Evolutionary conservation across 179 eudicot genomes (phyloP), one percentile per base, ranked within the genome.

Genomic region (Spergularia azorica): DNA sequence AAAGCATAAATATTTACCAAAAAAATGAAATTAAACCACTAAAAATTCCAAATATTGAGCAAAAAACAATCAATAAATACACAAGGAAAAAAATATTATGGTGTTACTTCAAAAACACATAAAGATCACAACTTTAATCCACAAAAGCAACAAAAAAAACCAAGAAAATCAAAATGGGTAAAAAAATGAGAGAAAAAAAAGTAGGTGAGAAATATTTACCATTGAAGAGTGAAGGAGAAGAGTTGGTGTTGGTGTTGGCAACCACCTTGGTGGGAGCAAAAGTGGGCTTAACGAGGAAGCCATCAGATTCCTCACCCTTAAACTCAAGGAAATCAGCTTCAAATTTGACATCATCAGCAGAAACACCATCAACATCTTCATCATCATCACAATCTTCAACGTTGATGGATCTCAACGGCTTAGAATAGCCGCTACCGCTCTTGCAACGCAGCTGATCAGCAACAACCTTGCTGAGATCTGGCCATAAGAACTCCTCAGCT

Each of bases 311-410:
- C 0, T 83, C 89, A 63, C 85, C 88, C 72, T 87, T 88, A 67
- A 92, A 95, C 15, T 82, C 84, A 56, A 70, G 83, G 79, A 90
- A 93, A 89, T 91, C 97, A 77, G 93, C 92, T 73, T 95, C 95
- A 78, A 95, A 95, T 56, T 90, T 76, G 5, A 61, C 32, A 65
- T 58, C 73, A 79, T 66, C 76, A 39, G 17, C 62, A 58, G n/a
- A 46, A 46, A 46, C 50, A 46, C 0, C 50, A 46, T 46, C 50
- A 46, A 36, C 39, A 36, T 36, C 39, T 36, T 57, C 56, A n/a
- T 77, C 90, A 79, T 81, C 91, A 79, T 78, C 83, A 11, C 83
- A 88, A 17, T 86, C 89, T 65, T 71, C 85, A 36, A 82, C 52
- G 54, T 77, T 81, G 15, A 81, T 61, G 65, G 92, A 86, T 84